A percentile compares a stretch with the other conserved stretches of the same genome.
Evolutionary conservation across 108 stramenopile genomes (phyloP).

Genomic region (Cyclotella baltica): DNA sequence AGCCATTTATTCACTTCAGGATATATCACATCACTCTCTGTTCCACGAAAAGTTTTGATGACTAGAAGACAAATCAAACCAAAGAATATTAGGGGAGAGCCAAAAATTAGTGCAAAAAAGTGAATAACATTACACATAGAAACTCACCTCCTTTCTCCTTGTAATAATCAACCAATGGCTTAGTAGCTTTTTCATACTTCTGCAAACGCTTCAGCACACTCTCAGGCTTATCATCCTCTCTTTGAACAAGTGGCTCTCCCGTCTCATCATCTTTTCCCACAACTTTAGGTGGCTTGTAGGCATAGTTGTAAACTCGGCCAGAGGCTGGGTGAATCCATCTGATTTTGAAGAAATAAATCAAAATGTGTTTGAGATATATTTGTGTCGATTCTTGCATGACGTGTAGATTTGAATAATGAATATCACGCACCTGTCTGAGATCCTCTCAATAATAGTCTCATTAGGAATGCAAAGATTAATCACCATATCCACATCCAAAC

Average conservation of each 20-base stretch:
- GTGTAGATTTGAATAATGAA: not conserved
- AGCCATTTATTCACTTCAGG: conserved; percentile 85
- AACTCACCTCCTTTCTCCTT: conserved; percentile 62
- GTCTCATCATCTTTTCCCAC: conserved; percentile 92
- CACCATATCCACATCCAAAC: conserved; percentile 88
- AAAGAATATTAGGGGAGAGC: not conserved
- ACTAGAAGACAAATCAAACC: conserved; percentile 22
- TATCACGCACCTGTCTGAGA: conserved; percentile 75
- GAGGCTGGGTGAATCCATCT: conserved; percentile 96
- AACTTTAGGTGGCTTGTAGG: conserved; percentile 96
- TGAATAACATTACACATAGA: not conserved
- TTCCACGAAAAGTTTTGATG: conserved; percentile 87
- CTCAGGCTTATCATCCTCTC: conserved; percentile 97
- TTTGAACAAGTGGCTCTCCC: conserved; percentile 93
- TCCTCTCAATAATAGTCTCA: conserved; percentile 93
- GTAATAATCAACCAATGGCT: conserved; percentile 92
- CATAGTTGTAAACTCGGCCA: conserved; percentile 94
- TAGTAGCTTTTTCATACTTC: conserved; percentile 88
- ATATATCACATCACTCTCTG: conserved; percentile 96
- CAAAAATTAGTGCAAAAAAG: not conserved
- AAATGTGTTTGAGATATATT: not conserved
- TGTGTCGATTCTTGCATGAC: not conserved
- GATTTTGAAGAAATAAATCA: not conserved
- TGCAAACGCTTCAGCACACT: conserved; percentile 84
- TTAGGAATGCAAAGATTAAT: conserved; percentile 95